These are phyloP conservation scores for Alternaria tenuissima DNA, from an alignment of 2,329 filamentous ascomycete genomes.

Conservation along the genomic window DNA sequence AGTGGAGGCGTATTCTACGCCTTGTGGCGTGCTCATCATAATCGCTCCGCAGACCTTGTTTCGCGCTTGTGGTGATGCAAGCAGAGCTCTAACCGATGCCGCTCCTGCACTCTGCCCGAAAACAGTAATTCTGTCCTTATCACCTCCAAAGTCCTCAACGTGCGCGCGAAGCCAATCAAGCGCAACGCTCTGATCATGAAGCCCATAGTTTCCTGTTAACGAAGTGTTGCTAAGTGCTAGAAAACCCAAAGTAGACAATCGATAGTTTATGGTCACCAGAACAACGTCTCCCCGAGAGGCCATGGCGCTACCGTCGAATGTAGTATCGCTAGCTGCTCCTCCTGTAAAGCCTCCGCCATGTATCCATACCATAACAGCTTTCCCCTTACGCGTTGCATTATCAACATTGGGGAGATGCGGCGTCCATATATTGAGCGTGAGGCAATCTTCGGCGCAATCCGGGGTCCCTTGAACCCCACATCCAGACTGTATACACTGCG, in stretches of 20 bases:
- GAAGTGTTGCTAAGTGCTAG: slow-evolving; percentile 51
- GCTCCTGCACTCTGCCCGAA: slow-evolving; percentile 52
- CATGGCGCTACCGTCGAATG: slow-evolving; percentile 57
- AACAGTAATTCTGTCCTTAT: slow-evolving; percentile 46
- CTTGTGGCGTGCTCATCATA: slow-evolving; percentile 35
- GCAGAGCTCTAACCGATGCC: slow-evolving; percentile 56
- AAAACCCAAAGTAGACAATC: slow-evolving; percentile 48
- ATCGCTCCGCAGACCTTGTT: slow-evolving; percentile 61
- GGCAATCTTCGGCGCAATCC: slow-evolving; percentile 55
- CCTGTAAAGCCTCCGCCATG: slow-evolving; percentile 55
- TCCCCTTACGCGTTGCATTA: slow-evolving; percentile 32
- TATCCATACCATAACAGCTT: slow-evolving; percentile 59
- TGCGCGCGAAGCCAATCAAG: slow-evolving; percentile 59
- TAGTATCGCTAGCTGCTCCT: slow-evolving; percentile 55
- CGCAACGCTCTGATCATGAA: slow-evolving; percentile 60
- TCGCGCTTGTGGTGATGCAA: slow-evolving; percentile 58
- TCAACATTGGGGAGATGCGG: slow-evolving; percentile 50
- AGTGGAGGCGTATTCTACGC: slow-evolving; percentile 24
- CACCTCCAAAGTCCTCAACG: slow-evolving; percentile 49
- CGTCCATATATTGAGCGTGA: slow-evolving; percentile 52
- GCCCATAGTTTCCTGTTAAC: slow-evolving; percentile 59
- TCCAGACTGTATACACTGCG: slow-evolving; percentile 53
- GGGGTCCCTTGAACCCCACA: slow-evolving; percentile 23
- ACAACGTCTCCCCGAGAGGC: slow-evolving; percentile 58
- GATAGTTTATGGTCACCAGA: slow-evolving; percentile 55